phyloP scores from a whole-genome alignment of 805 yeast species.

The Wickerhamomyces rabaulensis region DNA sequence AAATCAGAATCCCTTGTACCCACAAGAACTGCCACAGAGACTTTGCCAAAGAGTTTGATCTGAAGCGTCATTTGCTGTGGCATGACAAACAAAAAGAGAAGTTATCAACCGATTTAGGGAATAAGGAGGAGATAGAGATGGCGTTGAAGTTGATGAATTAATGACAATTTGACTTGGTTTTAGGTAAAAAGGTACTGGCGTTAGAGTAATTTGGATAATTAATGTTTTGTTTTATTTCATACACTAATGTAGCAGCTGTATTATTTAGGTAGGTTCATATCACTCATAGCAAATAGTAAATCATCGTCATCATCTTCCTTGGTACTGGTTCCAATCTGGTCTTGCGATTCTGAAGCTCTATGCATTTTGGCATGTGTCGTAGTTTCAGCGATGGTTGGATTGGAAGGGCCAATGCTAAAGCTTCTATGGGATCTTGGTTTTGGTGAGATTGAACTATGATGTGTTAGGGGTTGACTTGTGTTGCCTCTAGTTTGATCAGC shows the following conservation, averaged over 20 bases:
- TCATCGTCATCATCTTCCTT: conserved; percentile 47
- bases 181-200: neutral
- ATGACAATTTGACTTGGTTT: neutral
- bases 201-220: no score
- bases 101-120: neutral
- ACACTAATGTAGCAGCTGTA: neutral
- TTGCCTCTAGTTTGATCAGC: conserved; percentile 4
- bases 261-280: conserved; percentile 46
- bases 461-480: conserved; percentile 10
- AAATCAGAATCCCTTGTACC: conserved; percentile 39
- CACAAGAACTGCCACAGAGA: conserved; percentile 45
- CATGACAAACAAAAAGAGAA: conserved; percentile 31
- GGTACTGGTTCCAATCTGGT: conserved; percentile 16
- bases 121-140: neutral
- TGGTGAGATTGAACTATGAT: conserved; percentile 17
- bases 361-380: conserved; percentile 27
- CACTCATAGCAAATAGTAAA: conserved; percentile 67
- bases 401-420: conserved; percentile 25
- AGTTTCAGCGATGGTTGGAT: conserved; percentile 27
- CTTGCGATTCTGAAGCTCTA: conserved; percentile 7
- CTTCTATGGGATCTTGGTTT: conserved; percentile 9
- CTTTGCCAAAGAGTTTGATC: conserved; percentile 45
- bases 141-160: neutral
- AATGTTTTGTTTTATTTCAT: neutral
- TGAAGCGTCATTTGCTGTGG: conserved; percentile 48